phyloP scores from a whole-genome alignment of 768 basidiomycete species.

The Austroboletus eburneus region DNA sequence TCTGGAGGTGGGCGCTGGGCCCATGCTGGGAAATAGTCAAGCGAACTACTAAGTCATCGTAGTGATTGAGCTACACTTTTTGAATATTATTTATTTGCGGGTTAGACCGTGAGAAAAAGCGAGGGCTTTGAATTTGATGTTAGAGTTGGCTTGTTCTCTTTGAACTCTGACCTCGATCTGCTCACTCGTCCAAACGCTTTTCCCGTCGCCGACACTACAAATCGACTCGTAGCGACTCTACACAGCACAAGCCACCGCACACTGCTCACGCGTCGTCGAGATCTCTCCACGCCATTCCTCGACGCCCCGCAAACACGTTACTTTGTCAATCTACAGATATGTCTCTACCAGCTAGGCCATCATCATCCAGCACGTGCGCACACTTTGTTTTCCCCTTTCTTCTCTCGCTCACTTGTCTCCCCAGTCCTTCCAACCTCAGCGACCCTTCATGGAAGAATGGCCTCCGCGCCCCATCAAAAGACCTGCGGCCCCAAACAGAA shows the following conservation, averaged over 20 bases:
- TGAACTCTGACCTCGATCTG: conserved; percentile 31
- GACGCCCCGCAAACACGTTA: conserved; percentile 8
- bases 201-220: conserved; percentile 12
- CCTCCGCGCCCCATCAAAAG: conserved; percentile 85
- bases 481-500: conserved; percentile 91
- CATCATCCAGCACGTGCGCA: conserved; percentile 29
- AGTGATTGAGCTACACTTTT: neutral
- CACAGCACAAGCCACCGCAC: conserved; percentile 9
- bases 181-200: conserved; percentile 7
- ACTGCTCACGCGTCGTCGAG: conserved; percentile 19
- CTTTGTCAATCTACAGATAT: conserved; percentile 18
- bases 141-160: conserved; percentile 17
- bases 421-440: conserved; percentile 27
- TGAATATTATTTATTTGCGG: too few species aligned
- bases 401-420: neutral
- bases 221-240: conserved; percentile 11
- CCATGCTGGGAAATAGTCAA: neutral
- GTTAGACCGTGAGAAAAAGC: conserved; percentile 23
- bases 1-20: conserved; percentile 3
- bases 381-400: neutral
- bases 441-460: conserved; percentile 63
- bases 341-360: conserved; percentile 32
- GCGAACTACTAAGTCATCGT: neutral
- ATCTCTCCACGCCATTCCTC: conserved; percentile 14
- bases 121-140: conserved; percentile 25